Base-by-base conservation (phyloP, 352 stramenopile genomes). In the Thraustochytrium striatum region DNA sequence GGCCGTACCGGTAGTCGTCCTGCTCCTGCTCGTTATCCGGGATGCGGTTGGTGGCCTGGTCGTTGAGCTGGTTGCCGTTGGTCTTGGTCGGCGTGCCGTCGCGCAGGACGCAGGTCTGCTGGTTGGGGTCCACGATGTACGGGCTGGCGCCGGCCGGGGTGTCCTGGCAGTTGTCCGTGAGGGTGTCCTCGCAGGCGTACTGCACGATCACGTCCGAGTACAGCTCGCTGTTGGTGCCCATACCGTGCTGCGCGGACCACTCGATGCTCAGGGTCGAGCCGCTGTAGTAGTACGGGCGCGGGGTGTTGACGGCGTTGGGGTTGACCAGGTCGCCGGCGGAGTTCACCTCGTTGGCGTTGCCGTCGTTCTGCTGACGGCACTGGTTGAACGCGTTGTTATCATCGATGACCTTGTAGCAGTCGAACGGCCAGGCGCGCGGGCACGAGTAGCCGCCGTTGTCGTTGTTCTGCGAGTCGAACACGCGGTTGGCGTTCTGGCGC, bases 141-240 rank as follows among this genome's bases (percentile, higher is more conserved):
- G 72, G 65, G 47, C 84, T 81, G 9, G 44, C 44, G 44, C 41
- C 39, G 32, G 7, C 53, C 21, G 25, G 7, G 25, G 25, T 68
- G 36, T 61, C 5, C 1, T 19, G 44, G 39, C 41, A 43, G 41
- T 58, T 75, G 41, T 75, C 65, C 43, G 32, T 25, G 3, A 59
- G 47, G 25, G 83, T 86, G 59, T 87, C 84, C 41, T 86, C 81
- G 65, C 84, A 87, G 28, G 82, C 82, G 81, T 87, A 87, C 79
- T 87, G 84, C 38, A 87, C 70, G 36, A 87, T 33, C 32, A 87
- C 86, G 30, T 87, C 68, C 53, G 80, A 87, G 58, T 82, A 61
- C 53, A 69, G 36, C 72, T 87, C 86, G 25, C 8, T 53, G 65
- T 72, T 58, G 28, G 83, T 82, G 59, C 84, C 86, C n/a, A 82